A percentile compares a stretch with the other conserved stretches of the same genome.
These are phyloP conservation scores for Pisolithus tinctorius DNA, from an alignment of 768 basidiomycete species.

Conservation along the genomic window DNA sequence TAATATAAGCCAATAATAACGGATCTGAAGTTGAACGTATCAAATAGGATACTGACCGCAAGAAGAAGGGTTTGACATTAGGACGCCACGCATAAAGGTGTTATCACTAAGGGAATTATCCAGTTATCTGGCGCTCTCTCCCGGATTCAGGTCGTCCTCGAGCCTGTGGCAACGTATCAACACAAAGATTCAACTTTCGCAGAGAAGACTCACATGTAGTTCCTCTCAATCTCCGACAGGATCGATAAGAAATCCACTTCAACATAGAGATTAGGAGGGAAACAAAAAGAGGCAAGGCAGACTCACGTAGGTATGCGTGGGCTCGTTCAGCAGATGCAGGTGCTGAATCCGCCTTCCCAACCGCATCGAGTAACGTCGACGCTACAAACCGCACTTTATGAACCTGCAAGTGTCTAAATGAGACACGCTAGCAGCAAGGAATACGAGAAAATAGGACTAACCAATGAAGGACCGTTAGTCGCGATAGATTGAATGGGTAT, in stretches of 20 bases:
- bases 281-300: neutral
- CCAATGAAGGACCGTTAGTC: slow-evolving; percentile 78
- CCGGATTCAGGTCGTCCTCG: slow-evolving; percentile 30
- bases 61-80: no score
- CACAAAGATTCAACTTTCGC: neutral
- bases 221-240: slow-evolving; percentile 84
- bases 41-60: no score
- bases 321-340: slow-evolving; percentile 79
- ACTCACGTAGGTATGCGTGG: slow-evolving; percentile 79
- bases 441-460: slow-evolving; percentile 16
- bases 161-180: slow-evolving; percentile 40
- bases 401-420: slow-evolving; percentile 44
- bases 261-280: slow-evolving; percentile 4
- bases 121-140: neutral
- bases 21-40: no score
- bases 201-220: slow-evolving; percentile 60
- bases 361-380: slow-evolving; percentile 79
- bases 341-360: slow-evolving; percentile 73
- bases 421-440: neutral
- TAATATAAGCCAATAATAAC: no score
- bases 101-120: neutral
- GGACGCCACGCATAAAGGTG: no score
- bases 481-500: slow-evolving; percentile 93
- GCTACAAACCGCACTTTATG: slow-evolving; percentile 93
- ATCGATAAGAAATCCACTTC: slow-evolving; percentile 91